phyloP scores from a whole-genome alignment of 179 eudicot genomes.

The Beta corolliflora region DNA sequence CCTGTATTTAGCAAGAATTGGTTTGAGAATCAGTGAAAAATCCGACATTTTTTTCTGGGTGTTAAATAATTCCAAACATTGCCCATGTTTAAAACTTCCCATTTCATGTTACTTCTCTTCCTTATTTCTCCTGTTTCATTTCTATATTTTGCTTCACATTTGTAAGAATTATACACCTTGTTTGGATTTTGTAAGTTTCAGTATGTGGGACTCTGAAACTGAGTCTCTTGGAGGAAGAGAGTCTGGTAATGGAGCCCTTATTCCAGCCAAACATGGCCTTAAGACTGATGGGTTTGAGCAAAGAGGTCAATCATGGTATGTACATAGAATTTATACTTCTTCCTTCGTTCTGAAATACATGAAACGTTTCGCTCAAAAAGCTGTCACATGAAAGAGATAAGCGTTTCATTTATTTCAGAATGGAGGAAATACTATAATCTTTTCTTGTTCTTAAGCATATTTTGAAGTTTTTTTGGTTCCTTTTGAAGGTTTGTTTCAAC shows the following conservation, averaged over 20 bases:
- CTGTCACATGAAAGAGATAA: not conserved
- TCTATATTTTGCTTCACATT: constrained; percentile 16
- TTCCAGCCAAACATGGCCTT: constrained; percentile 64
- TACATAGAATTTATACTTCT: no score
- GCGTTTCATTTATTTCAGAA: not conserved
- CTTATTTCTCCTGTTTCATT: constrained; percentile 20
- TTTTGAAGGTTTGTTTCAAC: constrained; percentile 73
- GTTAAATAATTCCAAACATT: constrained; percentile 35
- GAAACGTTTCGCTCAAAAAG: no score
- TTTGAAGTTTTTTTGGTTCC: constrained; percentile 3
- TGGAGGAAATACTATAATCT: not conserved
- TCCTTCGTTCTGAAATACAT: no score
- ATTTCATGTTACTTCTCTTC: constrained; percentile 20
- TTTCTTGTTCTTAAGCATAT: not conserved
- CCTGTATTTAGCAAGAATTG: constrained; percentile 21
- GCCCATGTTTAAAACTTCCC: constrained; percentile 38
- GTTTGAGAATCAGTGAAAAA: constrained; percentile 1
- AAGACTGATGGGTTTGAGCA: constrained; percentile 88
- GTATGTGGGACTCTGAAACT: constrained; percentile 92
- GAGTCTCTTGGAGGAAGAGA: constrained; percentile 72
- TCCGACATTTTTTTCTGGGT: not conserved
- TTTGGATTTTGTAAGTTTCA: constrained; percentile 17
- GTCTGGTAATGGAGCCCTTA: constrained; percentile 59
- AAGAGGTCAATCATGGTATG: constrained; percentile 94
- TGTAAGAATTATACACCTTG: not conserved